Percentiles rank a stretch among this genome's conserved stretches.
phyloP scores from a whole-genome alignment of 345 rosid genomes.

The Brassica incana region DNA sequence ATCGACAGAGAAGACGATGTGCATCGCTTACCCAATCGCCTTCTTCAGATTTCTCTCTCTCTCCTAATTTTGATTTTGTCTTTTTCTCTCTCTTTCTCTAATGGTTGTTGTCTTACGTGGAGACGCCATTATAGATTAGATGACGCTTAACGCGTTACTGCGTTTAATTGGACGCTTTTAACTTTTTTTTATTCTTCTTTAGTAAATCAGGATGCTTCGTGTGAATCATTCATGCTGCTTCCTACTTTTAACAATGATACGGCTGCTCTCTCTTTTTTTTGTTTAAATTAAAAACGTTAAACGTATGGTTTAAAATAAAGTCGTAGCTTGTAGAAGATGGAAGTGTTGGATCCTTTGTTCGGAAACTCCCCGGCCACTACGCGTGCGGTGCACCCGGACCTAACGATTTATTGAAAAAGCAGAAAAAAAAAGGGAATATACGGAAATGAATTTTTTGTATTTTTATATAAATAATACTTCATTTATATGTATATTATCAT shows the following conservation, averaged over 20 bases:
- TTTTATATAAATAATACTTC: no score
- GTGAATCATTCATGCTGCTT: not conserved
- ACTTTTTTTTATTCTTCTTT: not conserved
- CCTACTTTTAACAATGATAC: not conserved
- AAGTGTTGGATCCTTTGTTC: no score
- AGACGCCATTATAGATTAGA: slow-evolving; percentile 18
- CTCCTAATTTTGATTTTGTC: not conserved
- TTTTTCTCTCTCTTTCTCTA: not conserved
- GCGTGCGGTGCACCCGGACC: no score
- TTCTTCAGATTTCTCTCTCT: slow-evolving; percentile 23
- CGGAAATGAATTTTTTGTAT: no score
- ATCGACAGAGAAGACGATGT: slow-evolving; percentile 59
- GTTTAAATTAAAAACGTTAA: not conserved
- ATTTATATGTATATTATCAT: no score
- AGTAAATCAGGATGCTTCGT: slow-evolving; percentile 1
- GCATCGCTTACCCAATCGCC: slow-evolving; percentile 49
- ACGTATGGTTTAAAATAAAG: no score
- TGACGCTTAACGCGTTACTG: slow-evolving; percentile 17
- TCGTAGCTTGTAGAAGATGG: no score
- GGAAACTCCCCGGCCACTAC: no score
- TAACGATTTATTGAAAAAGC: no score
- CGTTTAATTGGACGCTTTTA: slow-evolving; percentile 17
- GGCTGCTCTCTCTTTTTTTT: not conserved
- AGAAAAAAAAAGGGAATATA: no score
- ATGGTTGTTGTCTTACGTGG: slow-evolving; percentile 32